A percentile compares a stretch with the other conserved stretches of the same genome.
These are phyloP conservation scores for Sanguinoderma infundibulare DNA, from an alignment of 1,284 basidiomycete species.

Conservation along the genomic window DNA sequence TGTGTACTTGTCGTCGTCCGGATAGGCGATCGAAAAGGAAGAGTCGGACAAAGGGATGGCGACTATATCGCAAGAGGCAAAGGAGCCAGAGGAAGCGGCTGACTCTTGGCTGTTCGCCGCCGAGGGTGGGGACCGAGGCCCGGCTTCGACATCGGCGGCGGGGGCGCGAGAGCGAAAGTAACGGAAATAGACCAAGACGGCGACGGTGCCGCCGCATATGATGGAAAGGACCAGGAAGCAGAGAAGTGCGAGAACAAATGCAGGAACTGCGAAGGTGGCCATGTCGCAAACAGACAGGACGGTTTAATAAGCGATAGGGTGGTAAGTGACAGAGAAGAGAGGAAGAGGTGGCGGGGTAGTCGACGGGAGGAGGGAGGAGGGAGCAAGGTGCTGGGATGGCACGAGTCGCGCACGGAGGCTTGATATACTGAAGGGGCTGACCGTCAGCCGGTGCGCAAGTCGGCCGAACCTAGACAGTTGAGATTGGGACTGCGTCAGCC, in stretches of 20 bases:
- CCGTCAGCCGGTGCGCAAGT: background rate
- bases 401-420: too few species aligned
- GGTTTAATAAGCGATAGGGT: too few species aligned
- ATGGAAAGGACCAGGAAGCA: background rate
- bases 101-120: background rate
- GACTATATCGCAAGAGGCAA: background rate
- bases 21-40: background rate
- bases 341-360: background rate
- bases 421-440: background rate
- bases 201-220: background rate
- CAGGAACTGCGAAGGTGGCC: background rate
- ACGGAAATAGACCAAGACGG: background rate
- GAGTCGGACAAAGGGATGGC: background rate
- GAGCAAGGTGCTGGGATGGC: background rate
- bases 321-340: background rate
- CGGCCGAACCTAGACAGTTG: background rate
- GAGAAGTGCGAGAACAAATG: background rate
- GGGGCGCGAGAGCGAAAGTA: background rate
- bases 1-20: background rate
- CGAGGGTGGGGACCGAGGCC: background rate
- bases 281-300: background rate
- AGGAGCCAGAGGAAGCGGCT: background rate
- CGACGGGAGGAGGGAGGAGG: background rate
- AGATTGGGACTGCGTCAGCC: background rate
- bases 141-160: background rate